phyloP scores from a whole-genome alignment of 352 stramenopile species.

The Phytopythium litorale region DNA sequence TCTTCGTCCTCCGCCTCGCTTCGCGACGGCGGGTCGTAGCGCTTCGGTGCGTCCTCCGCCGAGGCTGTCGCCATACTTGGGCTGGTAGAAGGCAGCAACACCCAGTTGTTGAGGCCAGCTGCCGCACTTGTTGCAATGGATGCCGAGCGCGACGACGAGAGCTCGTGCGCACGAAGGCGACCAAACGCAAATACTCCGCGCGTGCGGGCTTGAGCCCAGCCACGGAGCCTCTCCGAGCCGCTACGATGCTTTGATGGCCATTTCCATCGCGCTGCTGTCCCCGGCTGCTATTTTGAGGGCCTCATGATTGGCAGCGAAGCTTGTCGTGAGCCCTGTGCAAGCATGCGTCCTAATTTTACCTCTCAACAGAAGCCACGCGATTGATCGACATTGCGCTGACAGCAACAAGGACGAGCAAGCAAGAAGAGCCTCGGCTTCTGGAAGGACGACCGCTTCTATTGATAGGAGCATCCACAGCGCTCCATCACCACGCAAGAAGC shows the following conservation, averaged over 20 bases:
- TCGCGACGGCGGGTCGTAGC: conserved; percentile 14
- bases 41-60: background rate
- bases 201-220: background rate
- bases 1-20: conserved; percentile 20
- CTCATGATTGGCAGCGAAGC: no score
- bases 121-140: background rate
- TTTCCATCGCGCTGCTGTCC: background rate
- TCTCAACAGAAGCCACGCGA: background rate
- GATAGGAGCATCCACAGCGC: background rate
- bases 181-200: conserved; percentile 4
- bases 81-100: background rate
- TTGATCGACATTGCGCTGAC: background rate
- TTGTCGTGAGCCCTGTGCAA: no score
- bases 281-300: no score
- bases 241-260: background rate
- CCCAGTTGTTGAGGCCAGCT: no score
- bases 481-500: background rate
- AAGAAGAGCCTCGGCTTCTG: background rate
- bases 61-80: background rate
- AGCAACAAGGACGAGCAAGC: background rate
- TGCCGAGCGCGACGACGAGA: no score
- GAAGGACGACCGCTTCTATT: background rate
- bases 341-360: background rate
- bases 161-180: background rate
- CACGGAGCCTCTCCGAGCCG: background rate